phyloP scores from a whole-genome alignment of 768 basidiomycete species.

The Lactarius hatsudake region DNA sequence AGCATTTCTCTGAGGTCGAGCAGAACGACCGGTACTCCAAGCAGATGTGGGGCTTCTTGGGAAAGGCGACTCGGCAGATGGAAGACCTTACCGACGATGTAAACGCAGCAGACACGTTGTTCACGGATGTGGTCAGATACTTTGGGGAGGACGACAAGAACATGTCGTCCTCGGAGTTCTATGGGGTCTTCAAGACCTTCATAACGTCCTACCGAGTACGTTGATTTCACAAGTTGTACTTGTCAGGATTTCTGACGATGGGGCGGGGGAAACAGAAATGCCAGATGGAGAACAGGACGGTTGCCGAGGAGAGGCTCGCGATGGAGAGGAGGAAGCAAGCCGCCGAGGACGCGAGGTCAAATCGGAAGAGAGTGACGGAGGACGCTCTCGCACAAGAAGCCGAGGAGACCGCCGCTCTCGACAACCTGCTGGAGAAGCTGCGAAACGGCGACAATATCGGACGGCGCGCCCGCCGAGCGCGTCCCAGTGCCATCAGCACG shows the following conservation, averaged over 20 bases:
- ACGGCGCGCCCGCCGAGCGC: constrained; percentile 51
- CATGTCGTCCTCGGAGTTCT: constrained; percentile 88
- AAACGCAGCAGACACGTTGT: constrained; percentile 78
- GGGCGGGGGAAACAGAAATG: constrained; percentile 64
- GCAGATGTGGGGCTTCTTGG: constrained; percentile 90
- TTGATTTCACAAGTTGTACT: constrained; percentile 8
- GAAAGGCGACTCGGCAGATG: constrained; percentile 68
- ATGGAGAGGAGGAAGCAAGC: constrained; percentile 67
- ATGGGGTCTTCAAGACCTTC: constrained; percentile 96
- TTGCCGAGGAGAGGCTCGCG: constrained; percentile 67
- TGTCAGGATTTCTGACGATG: constrained; percentile 7
- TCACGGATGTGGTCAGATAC: constrained; percentile 81
- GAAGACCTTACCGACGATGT: constrained; percentile 87
- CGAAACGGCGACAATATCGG: constrained; percentile 64
- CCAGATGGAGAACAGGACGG: constrained; percentile 71
- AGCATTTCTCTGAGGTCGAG: constrained; percentile 73
- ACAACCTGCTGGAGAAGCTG: constrained; percentile 68
- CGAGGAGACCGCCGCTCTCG: constrained; percentile 59
- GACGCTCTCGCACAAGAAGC: constrained; percentile 41
- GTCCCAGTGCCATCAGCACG: constrained; percentile 41
- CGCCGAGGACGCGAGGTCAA: constrained; percentile 59
- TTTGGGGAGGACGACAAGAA: constrained; percentile 93
- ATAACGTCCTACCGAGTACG: constrained; percentile 85
- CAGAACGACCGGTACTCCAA: constrained; percentile 75
- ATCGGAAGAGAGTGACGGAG: constrained; percentile 49